Evolutionary conservation across 306 rosid genomes (phyloP), one percentile per base, ranked within the genome.

Genomic region (Alnus glutinosa): DNA sequence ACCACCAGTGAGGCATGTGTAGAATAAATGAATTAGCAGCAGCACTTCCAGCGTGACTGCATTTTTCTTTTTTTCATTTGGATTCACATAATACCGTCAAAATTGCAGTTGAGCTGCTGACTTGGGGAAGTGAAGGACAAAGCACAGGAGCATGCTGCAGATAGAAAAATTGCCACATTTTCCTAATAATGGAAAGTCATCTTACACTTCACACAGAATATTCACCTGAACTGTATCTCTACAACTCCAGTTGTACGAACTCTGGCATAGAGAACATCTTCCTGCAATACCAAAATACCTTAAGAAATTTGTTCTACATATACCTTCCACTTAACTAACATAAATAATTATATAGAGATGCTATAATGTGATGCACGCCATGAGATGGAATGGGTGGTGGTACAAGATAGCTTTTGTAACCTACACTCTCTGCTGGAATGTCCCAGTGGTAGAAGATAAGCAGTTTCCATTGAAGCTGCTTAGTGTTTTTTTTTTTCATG

Each of bases 191-290:
- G 49, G 57, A 28, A 61, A 67, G 39, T 55, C 73, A 49, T 68
- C 68, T 55, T 70, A 19, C 73, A 30, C 16, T 7, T 11, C 64
- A 16, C 9, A 9, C 13, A 6, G 62, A 54, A 73, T 61, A 83
- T 77, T 86, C 86, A 93, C 99, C 99, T 96, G 92, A 96, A 96
- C 87, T 96, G 99, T 80, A 96, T 96, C 97, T 96, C 99, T 57
- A 96, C 99, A 67, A 96, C 96, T 51, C 99, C 99, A 1, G 98
- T 93, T 39, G 99, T 96, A 44, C 98, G 98, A 52, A 96, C 97
- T 91, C 99, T 91, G 23, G 99, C 98, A 78, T 89, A 83, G 77
- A 96, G 87, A 76, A 96, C 98, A 84, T 96, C 99, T 84, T 96
- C 99, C 99, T 96, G 89, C 61, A 83, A 78, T 78, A 76, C 72